Conservation (phyloP, 2,329 filamentous ascomycete genomes). For the Beauveria sp. region DNA sequence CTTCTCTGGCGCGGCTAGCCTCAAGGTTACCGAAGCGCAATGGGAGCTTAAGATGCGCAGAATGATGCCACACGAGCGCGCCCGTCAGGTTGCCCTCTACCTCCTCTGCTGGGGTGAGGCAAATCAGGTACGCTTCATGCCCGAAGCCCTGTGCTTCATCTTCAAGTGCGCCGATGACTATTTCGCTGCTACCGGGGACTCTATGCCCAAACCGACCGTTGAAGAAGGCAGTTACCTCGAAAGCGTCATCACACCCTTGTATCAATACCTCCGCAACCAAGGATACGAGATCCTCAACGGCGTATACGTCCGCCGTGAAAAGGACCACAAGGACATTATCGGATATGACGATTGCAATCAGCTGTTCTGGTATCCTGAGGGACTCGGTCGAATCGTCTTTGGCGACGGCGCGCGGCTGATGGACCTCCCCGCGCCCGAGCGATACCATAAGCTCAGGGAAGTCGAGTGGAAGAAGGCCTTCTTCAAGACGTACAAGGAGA, state of each 20-base stretch:
- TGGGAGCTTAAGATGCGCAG: conserved; percentile 99
- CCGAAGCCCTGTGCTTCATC: conserved; percentile 92
- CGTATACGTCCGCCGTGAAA: conserved; percentile 91
- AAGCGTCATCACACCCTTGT: conserved; percentile 87
- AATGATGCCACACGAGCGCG: conserved; percentile 96
- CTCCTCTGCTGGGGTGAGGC: conserved; percentile 96
- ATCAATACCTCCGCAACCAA: conserved; percentile 90
- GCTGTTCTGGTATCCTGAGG: conserved; percentile 98
- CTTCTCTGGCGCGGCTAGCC: too few relatives aligned
- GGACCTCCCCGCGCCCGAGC: conserved; percentile 79
- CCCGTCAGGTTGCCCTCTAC: conserved; percentile 85
- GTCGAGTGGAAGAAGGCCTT: conserved; percentile 98
- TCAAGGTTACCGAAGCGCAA: conserved; percentile 92
- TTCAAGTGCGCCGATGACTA: conserved; percentile 99
- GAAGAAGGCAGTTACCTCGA: conserved; percentile 95
- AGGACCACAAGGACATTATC: conserved; percentile 85
- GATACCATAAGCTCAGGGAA: conserved; percentile 85
- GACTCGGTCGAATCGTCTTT: conserved; percentile 86
- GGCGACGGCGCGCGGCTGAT: conserved; percentile 91
- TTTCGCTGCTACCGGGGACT: conserved; percentile 66
- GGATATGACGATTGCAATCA: conserved; percentile 99
- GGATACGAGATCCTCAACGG: conserved; percentile 94
- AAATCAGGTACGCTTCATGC: conserved; percentile 97
- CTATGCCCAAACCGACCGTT: neutral
- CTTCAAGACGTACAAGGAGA: conserved; percentile 99